A percentile compares a stretch with the other conserved stretches of the same genome.
These are phyloP conservation scores for Pseudozyma hubeiensis DNA, from an alignment of 1,284 basidiomycete genomes.

Conservation along the genomic window DNA sequence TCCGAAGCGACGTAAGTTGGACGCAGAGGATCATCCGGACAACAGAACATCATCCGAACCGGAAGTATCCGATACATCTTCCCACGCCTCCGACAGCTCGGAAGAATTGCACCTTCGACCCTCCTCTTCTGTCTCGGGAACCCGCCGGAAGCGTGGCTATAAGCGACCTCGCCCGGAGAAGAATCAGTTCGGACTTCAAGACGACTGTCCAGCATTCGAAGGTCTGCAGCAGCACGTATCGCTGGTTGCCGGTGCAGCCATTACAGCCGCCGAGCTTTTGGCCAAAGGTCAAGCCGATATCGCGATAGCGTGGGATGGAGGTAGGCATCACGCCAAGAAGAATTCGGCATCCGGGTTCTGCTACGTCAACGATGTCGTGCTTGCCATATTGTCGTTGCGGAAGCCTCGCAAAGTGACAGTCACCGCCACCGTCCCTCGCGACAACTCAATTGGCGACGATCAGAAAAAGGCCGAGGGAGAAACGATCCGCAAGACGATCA, in stretches of 20 bases:
- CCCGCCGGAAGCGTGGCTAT: conserved; percentile 8
- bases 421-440: conserved; percentile 7
- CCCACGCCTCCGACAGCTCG: conserved; percentile 1
- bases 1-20: conserved; percentile 12
- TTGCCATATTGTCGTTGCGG: conserved; percentile 71
- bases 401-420: conserved; percentile 28
- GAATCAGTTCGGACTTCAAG: conserved; percentile 75
- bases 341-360: conserved; percentile 77
- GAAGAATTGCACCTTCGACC: conserved; percentile 15
- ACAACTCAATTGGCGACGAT: background rate
- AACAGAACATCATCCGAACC: conserved; percentile 1
- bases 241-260: conserved; percentile 80
- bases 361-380: conserved; percentile 88
- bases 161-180: conserved; percentile 43
- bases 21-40: background rate
- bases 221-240: conserved; percentile 78
- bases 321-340: conserved; percentile 69
- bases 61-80: conserved; percentile 2
- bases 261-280: conserved; percentile 78
- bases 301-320: conserved; percentile 86
- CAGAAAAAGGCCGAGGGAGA: background rate
- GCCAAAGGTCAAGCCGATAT: conserved; percentile 74
- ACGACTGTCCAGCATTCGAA: conserved; percentile 84
- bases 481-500: conserved; percentile 24
- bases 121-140: conserved; percentile 12